Percentiles rank a stretch among this genome's conserved stretches.
Conservation (phyloP, 2,329 filamentous ascomycete genomes). For the Ophioceras dolichostomum region DNA sequence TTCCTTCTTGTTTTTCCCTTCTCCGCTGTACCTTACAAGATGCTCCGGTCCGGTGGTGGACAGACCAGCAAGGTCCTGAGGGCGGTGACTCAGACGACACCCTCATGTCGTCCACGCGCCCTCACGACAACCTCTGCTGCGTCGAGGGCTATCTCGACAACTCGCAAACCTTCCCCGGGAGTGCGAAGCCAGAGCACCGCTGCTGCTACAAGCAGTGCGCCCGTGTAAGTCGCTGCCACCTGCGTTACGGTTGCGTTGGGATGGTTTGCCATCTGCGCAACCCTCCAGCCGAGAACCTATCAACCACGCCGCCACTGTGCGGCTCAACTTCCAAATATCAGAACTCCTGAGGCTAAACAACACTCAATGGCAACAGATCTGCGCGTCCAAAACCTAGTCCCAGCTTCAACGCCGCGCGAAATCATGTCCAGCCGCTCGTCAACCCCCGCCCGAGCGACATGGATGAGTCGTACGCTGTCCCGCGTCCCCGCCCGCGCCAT, state of each 20-base stretch:
- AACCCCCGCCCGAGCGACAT: slow-evolving; percentile 49
- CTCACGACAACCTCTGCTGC: slow-evolving; percentile 26
- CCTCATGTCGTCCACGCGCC: slow-evolving; percentile 20
- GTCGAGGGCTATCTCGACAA: slow-evolving; percentile 19
- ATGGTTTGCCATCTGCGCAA: background rate
- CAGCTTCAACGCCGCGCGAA: slow-evolving; percentile 40
- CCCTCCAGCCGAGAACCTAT: slow-evolving; percentile 13
- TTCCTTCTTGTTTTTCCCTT: background rate
- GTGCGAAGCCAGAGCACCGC: slow-evolving; percentile 38
- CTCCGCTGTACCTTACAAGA: slow-evolving; percentile 12
- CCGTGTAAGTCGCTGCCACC: slow-evolving; percentile 33
- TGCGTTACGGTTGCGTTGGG: background rate
- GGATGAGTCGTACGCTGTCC: slow-evolving; percentile 62
- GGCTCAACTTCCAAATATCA: background rate
- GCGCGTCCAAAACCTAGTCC: slow-evolving; percentile 50
- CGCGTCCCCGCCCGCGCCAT: slow-evolving; percentile 4
- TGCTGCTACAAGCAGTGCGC: slow-evolving; percentile 31
- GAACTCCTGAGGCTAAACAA: slow-evolving; percentile 11
- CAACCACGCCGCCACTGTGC: background rate
- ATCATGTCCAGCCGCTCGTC: slow-evolving; percentile 59
- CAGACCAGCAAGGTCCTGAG: slow-evolving; percentile 34
- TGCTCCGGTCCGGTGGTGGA: slow-evolving; percentile 34
- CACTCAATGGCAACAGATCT: slow-evolving; percentile 25
- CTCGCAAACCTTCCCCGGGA: slow-evolving; percentile 26
- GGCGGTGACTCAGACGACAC: slow-evolving; percentile 25